Conservation (phyloP, 495 filamentous ascomycete species). For the Lepraria neglecta region DNA sequence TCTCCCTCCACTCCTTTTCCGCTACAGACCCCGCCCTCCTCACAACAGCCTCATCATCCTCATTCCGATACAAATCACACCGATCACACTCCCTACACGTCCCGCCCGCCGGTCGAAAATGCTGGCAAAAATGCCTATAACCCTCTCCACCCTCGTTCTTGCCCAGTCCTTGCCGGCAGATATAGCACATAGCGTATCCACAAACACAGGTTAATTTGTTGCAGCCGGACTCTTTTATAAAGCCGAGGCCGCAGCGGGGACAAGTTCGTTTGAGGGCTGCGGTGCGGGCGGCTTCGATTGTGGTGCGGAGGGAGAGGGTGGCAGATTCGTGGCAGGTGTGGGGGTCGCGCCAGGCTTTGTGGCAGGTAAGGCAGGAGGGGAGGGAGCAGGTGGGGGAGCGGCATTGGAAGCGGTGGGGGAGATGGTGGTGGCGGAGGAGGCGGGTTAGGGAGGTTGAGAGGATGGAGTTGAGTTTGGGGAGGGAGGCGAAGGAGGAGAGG, state of each 20-base stretch:
- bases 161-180: slow-evolving; percentile 59
- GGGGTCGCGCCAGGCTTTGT: slow-evolving; percentile 58
- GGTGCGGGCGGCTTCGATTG: slow-evolving; percentile 85
- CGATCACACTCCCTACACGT: slow-evolving; percentile 71
- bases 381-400: slow-evolving; percentile 57
- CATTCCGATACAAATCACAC: slow-evolving; percentile 83
- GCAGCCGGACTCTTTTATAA: slow-evolving; percentile 88
- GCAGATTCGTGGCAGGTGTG: slow-evolving; percentile 61
- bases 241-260: slow-evolving; percentile 78
- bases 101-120: slow-evolving; percentile 73
- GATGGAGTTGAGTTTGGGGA: slow-evolving; percentile 36
- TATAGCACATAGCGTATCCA: slow-evolving; percentile 95
- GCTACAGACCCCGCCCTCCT: slow-evolving; percentile 69
- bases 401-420: slow-evolving; percentile 68
- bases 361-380: slow-evolving; percentile 71
- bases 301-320: slow-evolving; percentile 66
- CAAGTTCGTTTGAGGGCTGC: slow-evolving; percentile 94
- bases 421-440: slow-evolving; percentile 53
- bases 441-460: slow-evolving; percentile 53
- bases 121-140: slow-evolving; percentile 90
- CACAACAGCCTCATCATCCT: slow-evolving; percentile 77
- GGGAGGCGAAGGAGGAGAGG: slow-evolving; percentile 36
- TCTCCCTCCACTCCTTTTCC: slow-evolving; percentile 72
- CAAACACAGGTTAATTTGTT: slow-evolving; percentile 98
- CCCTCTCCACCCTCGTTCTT: slow-evolving; percentile 50